phyloP scores from a whole-genome alignment of 257 asterid genomes.

The Striga asiatica region DNA sequence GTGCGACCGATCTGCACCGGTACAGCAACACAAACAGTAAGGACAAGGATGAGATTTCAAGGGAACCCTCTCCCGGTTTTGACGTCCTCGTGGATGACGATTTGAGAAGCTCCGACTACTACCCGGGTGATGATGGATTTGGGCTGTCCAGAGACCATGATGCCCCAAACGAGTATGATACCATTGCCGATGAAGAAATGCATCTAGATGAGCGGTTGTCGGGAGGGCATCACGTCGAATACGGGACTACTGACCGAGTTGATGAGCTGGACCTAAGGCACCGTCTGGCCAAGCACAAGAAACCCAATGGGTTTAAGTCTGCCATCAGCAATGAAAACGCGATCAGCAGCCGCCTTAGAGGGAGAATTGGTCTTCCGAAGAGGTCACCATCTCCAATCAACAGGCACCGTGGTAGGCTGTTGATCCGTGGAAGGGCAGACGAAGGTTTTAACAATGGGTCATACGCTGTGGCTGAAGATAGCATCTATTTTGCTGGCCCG shows the following conservation, averaged over 20 bases:
- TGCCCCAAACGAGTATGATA: constrained; percentile 41
- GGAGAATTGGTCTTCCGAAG: constrained; percentile 63
- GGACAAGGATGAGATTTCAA: constrained; percentile 54
- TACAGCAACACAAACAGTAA: constrained; percentile 34
- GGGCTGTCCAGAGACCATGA: too few species aligned
- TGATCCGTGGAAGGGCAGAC: constrained; percentile 51
- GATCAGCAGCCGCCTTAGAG: constrained; percentile 56
- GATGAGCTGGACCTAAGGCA: constrained; percentile 59
- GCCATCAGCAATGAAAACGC: constrained; percentile 50
- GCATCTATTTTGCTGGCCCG: constrained; percentile 64
- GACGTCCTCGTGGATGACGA: constrained; percentile 89
- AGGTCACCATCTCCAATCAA: too few species aligned
- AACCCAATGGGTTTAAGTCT: constrained; percentile 68
- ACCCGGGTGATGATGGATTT: constrained; percentile 55
- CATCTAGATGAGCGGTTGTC: too few species aligned
- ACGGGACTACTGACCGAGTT: constrained; percentile 40
- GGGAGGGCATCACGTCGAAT: too few species aligned
- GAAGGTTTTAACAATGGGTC: constrained; percentile 36
- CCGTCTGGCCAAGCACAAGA: constrained; percentile 52
- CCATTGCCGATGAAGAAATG: constrained; percentile 25
- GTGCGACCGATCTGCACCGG: too few species aligned
- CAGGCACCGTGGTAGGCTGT: too few species aligned
- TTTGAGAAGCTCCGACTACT: constrained; percentile 58
- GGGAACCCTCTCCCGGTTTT: constrained; percentile 92
- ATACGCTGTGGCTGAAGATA: constrained; percentile 31